These are phyloP conservation scores for Gynochthodes officinalis DNA, from an alignment of 257 asterid species.

Conservation along the genomic window DNA sequence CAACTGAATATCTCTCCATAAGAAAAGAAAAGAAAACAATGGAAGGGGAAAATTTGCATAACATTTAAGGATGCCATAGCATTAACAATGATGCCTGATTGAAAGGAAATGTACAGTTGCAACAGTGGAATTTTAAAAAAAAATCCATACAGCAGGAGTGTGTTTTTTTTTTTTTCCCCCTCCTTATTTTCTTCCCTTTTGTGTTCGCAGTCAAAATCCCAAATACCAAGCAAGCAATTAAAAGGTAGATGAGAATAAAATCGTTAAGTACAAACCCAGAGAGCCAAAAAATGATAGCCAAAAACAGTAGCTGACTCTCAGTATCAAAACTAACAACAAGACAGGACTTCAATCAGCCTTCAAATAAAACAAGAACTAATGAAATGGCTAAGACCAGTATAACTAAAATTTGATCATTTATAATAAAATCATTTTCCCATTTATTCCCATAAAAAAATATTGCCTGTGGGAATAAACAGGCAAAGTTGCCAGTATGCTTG, in stretches of 20 bases:
- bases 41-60: not conserved
- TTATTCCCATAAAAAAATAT: not conserved
- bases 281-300: not conserved
- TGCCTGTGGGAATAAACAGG: not conserved
- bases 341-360: not conserved
- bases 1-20: not conserved
- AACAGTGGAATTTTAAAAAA: not conserved
- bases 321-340: not conserved
- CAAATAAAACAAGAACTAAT: not conserved
- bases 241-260: not conserved
- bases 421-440: not conserved
- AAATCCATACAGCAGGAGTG: not conserved
- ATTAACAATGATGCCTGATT: not conserved
- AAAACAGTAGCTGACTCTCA: not conserved
- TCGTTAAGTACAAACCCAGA: not conserved
- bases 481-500: not conserved
- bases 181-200: not conserved
- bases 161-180: not conserved
- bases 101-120: not conserved
- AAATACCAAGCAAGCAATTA: not conserved
- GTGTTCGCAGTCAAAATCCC: not conserved
- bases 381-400: not conserved
- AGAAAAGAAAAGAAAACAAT: not conserved
- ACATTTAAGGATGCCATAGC: not conserved
- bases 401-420: not conserved